Conservation (phyloP, 768 basidiomycete genomes). For the Tulasnella sp. region DNA sequence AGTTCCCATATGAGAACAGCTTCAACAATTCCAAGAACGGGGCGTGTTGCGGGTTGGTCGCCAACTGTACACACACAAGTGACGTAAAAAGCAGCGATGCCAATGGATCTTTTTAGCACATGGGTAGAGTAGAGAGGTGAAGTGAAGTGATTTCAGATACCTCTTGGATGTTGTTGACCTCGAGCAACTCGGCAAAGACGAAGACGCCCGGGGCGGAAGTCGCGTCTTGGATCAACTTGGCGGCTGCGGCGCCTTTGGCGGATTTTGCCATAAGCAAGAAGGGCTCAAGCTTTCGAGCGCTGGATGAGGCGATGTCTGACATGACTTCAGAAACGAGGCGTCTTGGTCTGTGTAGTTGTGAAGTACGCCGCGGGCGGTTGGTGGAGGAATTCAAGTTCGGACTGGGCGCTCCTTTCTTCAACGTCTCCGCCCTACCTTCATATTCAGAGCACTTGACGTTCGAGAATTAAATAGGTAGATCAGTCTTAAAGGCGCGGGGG, state of each 20-base stretch:
- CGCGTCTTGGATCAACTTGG: conserved; percentile 76
- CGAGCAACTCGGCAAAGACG: conserved; percentile 82
- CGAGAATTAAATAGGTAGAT: too few species aligned
- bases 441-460: too few species aligned
- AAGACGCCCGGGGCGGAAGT: conserved; percentile 84
- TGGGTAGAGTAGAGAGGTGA: not conserved
- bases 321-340: not conserved
- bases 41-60: conserved; percentile 48
- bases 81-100: too few species aligned
- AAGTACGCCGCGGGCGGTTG: too few species aligned
- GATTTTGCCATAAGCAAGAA: conserved; percentile 88
- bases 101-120: too few species aligned
- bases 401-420: too few species aligned
- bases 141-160: conserved; percentile 40
- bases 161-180: conserved; percentile 73
- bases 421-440: too few species aligned
- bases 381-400: too few species aligned
- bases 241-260: conserved; percentile 83
- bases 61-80: conserved; percentile 40
- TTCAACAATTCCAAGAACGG: conserved; percentile 57
- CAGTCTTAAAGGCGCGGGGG: too few species aligned
- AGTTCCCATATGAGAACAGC: conserved; percentile 85
- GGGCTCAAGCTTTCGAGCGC: conserved; percentile 67
- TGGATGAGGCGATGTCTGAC: conserved; percentile 27
- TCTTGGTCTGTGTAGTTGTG: too few species aligned